Conservation (phyloP, 441 rosid genomes). For the Corymbia calophylla region DNA sequence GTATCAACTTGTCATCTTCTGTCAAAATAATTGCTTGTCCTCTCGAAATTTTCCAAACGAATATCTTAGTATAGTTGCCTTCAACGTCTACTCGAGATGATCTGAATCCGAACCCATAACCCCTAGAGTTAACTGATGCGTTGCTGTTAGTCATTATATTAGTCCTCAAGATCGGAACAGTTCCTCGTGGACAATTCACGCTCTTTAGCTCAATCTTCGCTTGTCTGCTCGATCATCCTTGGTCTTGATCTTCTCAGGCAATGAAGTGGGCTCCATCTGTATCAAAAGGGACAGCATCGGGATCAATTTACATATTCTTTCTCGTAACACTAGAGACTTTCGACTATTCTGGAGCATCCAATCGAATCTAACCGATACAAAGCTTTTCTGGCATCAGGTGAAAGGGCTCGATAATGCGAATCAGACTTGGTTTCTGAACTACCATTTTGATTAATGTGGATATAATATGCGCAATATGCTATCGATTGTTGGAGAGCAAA, state of each 20-base stretch:
- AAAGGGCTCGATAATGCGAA: background rate
- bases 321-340: accelerated
- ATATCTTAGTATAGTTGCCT: background rate
- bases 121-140: background rate
- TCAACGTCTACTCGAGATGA: background rate
- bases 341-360: background rate
- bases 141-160: accelerated
- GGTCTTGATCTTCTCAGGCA: background rate
- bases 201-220: background rate
- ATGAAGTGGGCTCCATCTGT: background rate
- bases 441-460: background rate
- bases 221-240: background rate
- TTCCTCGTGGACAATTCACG: background rate
- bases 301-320: accelerated
- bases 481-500: background rate
- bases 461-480: background rate
- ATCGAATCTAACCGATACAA: accelerated
- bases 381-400: background rate
- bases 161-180: background rate
- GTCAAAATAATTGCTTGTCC: background rate
- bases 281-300: background rate
- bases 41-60: background rate
- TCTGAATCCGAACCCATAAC: background rate
- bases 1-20: background rate
- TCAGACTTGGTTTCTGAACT: background rate